Conservation (phyloP, 208 protist genomes). For the Vickermania ingenoplastis region DNA sequence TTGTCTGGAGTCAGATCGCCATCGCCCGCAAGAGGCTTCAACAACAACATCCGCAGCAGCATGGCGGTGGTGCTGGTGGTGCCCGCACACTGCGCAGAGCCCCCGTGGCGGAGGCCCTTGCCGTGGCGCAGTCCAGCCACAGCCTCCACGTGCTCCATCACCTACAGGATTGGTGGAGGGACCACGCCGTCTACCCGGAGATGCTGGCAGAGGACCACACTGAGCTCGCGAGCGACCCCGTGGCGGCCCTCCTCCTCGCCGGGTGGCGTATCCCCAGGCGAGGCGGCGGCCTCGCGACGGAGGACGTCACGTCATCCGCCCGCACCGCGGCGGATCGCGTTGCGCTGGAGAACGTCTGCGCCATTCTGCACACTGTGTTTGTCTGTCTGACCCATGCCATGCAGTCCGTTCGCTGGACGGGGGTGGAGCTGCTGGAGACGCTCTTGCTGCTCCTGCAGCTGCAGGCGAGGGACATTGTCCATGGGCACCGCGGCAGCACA, state of each 20-base stretch:
- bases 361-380: conserved; percentile 40
- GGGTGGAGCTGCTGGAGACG: conserved; percentile 43
- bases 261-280: neutral
- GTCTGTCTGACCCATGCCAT: conserved; percentile 65
- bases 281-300: neutral
- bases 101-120: neutral
- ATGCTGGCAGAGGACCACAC: neutral
- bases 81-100: too few relatives aligned
- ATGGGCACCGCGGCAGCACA: conserved; percentile 22
- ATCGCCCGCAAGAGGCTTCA: too few relatives aligned
- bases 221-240: neutral
- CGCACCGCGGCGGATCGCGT: conserved; percentile 1
- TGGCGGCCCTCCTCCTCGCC: neutral
- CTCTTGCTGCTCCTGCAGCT: conserved; percentile 20
- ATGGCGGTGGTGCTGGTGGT: too few relatives aligned
- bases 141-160: neutral
- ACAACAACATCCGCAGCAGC: too few relatives aligned
- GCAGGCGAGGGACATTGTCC: conserved; percentile 9
- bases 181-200: too few relatives aligned
- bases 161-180: too few relatives aligned
- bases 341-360: conserved; percentile 24
- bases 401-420: conserved; percentile 35
- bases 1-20: too few relatives aligned
- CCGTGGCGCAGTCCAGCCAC: neutral
- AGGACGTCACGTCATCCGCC: neutral